phyloP scores from a whole-genome alignment of 1,284 basidiomycete species.

The Ceratobasidium sp. region DNA sequence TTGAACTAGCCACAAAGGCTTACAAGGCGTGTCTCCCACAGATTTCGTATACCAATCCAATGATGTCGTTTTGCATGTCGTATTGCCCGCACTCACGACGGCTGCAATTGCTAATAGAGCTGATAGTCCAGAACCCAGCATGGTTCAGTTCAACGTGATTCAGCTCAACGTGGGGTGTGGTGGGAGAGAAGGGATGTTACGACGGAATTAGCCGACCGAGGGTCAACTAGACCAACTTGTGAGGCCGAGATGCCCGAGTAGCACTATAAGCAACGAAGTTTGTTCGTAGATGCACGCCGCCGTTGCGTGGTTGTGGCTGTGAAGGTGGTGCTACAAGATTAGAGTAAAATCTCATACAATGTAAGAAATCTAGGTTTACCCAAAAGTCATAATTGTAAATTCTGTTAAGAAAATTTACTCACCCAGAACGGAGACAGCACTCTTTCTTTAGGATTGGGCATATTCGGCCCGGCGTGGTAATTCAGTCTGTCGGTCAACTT shows the following conservation, averaged over 20 bases:
- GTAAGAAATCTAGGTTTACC: too few relatives aligned
- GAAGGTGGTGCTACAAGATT: too few relatives aligned
- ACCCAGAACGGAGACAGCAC: too few relatives aligned
- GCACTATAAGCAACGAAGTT: background rate
- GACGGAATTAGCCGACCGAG: background rate
- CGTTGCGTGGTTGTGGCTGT: too few relatives aligned
- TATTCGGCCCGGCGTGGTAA: too few relatives aligned
- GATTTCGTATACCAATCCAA: constrained; percentile 38
- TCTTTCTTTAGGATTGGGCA: too few relatives aligned
- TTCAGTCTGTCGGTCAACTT: too few relatives aligned
- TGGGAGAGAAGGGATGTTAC: background rate
- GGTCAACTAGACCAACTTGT: background rate
- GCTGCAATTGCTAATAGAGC: background rate
- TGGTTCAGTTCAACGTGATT: background rate
- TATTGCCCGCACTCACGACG: background rate
- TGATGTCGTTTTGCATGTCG: constrained; percentile 33
- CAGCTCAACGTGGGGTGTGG: too few relatives aligned
- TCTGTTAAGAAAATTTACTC: too few relatives aligned
- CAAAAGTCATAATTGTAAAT: too few relatives aligned
- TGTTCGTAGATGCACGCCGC: background rate
- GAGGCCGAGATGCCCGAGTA: background rate
- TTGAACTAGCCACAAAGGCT: background rate
- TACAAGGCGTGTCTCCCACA: constrained; percentile 27
- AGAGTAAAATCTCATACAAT: too few relatives aligned
- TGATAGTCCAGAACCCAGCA: constrained; percentile 2